Conservation (phyloP, 2,329 filamentous ascomycete species). For the Leptographium lundbergii region DNA sequence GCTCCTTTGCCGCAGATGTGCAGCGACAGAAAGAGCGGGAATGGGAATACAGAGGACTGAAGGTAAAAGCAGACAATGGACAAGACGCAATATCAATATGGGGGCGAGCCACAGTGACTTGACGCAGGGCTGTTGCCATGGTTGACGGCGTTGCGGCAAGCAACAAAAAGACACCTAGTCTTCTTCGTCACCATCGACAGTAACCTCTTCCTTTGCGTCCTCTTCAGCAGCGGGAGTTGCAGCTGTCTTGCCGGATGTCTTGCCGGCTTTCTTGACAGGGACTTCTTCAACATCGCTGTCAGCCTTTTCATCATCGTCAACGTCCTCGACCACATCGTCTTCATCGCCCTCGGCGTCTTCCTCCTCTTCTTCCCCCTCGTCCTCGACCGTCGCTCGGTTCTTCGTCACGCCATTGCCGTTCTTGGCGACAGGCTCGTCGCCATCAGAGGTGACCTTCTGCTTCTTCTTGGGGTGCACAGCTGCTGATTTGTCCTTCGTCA, state of each 20-base stretch:
- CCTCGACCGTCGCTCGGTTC: conserved; percentile 12
- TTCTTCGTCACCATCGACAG: conserved; percentile 11
- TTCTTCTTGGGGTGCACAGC: conserved; percentile 36
- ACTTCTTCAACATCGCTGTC: conserved; percentile 7
- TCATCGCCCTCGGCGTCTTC: conserved; percentile 18
- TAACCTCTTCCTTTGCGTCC: conserved; percentile 4
- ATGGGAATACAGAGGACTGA: too few species aligned
- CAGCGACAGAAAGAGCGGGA: too few species aligned
- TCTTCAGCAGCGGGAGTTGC: conserved; percentile 6
- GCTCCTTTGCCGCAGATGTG: too few species aligned
- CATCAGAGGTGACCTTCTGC: conserved; percentile 29
- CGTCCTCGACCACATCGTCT: conserved; percentile 16
- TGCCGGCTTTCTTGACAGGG: conserved; percentile 4
- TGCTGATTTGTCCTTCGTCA: conserved; percentile 14
- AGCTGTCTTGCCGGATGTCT: conserved; percentile 7
- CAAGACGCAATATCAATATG: not conserved
- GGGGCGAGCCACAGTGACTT: not conserved
- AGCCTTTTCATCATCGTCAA: conserved; percentile 15
- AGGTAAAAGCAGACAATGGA: not conserved
- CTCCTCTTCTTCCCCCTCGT: conserved; percentile 14
- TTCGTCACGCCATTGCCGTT: conserved; percentile 6
- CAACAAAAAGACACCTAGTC: conserved; percentile 1
- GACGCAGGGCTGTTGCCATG: not conserved
- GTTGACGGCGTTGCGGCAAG: not conserved
- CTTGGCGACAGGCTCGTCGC: not conserved